phyloP scores from a whole-genome alignment of 78 protist species.

The Diacronema lutheri region DNA sequence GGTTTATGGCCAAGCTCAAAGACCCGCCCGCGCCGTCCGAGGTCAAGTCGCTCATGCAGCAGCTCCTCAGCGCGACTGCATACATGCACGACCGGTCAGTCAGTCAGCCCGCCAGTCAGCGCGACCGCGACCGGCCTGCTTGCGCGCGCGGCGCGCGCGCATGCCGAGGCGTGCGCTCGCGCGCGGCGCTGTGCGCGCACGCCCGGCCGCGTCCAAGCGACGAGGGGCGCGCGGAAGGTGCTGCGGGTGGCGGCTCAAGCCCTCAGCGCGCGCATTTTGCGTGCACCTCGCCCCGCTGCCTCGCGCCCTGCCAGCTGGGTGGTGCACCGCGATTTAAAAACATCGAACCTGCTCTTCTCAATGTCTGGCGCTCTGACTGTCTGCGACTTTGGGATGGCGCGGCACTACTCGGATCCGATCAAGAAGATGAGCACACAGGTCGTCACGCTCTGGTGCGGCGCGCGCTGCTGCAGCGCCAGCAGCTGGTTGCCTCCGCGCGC shows the following conservation, averaged over 20 bases:
- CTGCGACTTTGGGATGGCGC: slow-evolving; percentile 42
- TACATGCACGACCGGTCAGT: slow-evolving; percentile 22
- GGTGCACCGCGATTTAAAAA: slow-evolving; percentile 28
- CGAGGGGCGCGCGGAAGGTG: too few species aligned
- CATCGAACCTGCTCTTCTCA: slow-evolving; percentile 20
- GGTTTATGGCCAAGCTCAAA: slow-evolving; percentile 29
- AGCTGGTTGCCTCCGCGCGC: too few species aligned
- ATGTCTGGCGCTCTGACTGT: background rate
- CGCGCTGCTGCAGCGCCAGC: too few species aligned
- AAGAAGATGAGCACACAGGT: slow-evolving; percentile 20
- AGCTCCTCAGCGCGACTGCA: slow-evolving; percentile 19
- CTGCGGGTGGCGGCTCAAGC: too few species aligned
- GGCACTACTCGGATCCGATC: slow-evolving; percentile 30
- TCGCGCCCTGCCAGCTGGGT: too few species aligned
- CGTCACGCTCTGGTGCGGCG: slow-evolving; percentile 45
- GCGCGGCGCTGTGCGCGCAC: too few species aligned
- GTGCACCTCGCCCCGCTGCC: too few species aligned
- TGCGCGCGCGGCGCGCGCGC: too few species aligned
- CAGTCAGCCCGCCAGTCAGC: slow-evolving; percentile 18
- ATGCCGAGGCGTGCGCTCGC: too few species aligned
- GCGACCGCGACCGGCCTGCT: slow-evolving; percentile 4
- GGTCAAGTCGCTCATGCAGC: slow-evolving; percentile 39
- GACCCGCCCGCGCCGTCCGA: slow-evolving; percentile 24
- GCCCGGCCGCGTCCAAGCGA: too few species aligned
- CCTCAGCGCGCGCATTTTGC: too few species aligned